Evolutionary conservation across 768 basidiomycete species (phyloP).

Genomic region (Agaricus subrufescens): DNA sequence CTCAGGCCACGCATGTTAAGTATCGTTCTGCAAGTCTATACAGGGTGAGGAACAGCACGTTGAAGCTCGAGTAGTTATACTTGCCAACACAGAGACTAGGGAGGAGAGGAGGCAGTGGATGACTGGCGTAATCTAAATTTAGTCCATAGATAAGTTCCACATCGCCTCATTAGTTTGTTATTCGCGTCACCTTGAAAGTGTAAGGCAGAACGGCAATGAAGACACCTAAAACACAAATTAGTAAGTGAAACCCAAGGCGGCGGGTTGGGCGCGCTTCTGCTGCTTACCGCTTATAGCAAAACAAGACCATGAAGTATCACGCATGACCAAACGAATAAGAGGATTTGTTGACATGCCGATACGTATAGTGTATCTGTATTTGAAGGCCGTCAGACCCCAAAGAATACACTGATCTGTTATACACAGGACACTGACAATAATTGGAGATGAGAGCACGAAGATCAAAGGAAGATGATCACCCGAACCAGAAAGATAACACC

Average conservation of each 20-base stretch:
- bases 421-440: not conserved
- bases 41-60: not conserved
- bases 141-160: too few relatives aligned
- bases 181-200: not conserved
- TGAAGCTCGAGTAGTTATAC: not conserved
- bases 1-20: not conserved
- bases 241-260: not conserved
- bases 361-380: not conserved
- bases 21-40: slow-evolving; percentile 1
- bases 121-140: not conserved
- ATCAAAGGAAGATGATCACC: not conserved
- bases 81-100: not conserved
- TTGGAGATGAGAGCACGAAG: not conserved
- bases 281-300: not conserved
- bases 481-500: not conserved
- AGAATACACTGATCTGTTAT: not conserved
- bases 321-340: not conserved
- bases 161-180: not conserved
- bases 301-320: not conserved
- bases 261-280: too few relatives aligned
- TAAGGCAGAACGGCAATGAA: not conserved
- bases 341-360: not conserved
- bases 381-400: not conserved
- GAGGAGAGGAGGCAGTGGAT: not conserved
- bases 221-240: not conserved